Base-by-base conservation (phyloP, 257 asterid genomes). In the Salvia hispanica region DNA sequence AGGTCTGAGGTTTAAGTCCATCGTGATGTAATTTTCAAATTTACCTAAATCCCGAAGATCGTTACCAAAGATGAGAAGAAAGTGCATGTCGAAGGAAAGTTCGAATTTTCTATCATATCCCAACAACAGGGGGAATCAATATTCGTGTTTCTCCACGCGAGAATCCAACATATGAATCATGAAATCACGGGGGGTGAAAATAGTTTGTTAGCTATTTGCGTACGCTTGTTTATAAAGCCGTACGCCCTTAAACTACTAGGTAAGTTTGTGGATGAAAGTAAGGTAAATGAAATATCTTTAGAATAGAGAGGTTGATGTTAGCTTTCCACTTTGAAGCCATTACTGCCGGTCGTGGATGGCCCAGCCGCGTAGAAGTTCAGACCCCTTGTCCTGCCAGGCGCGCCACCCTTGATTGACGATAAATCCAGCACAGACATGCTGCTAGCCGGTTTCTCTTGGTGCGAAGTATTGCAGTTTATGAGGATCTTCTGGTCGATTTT, bases 311-410 rank as follows among this genome's bases (percentile, higher is more conserved):
- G 42, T 71, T 44, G 34, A 59, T 54, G 84, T 79, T 76, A 77
- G 83, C 78, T 75, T 51, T 76, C 72, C 54, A 59, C 61, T 44
- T 66, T 61, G 58, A 46, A 51, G 8, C 74, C 79, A 70, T 47
- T 76, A 16, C n/a, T 43, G 43, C 72, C 69, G 10, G 76, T 34
- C 21, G 8, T 7, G 55, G 73, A 60, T 67, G 79, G 77, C 16
- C 74, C 64, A 9, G n/a, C 45, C 58, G 62, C 51, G 33, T 69
- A 54, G 31, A 90, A 28, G 31, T 66, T 66, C 63, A 90, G 81
- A 42, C 92, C 90, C 82, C 95, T 82, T 25, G 97, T 90, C 69
- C 95, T 84, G 36, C 92, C 92, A 37, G 94, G 97, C 5, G 90
- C 92, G 31, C 95, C 97, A 31, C 95, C 95, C 69, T 81, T 88